phyloP scores from a whole-genome alignment of 345 rosid species.

The Mangifera indica region DNA sequence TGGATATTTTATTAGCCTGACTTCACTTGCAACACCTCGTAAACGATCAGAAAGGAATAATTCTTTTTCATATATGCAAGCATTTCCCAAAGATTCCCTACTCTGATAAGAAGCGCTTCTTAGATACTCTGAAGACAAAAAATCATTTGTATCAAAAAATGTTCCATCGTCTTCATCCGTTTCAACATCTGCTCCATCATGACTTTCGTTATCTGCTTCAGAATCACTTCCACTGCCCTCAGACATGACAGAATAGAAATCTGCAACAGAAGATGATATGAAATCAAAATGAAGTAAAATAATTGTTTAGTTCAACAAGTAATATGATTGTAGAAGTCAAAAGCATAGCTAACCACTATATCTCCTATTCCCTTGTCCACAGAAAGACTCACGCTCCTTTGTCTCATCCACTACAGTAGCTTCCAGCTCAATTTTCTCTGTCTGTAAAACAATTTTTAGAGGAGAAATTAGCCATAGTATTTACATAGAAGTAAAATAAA shows the following conservation, averaged over 20 bases:
- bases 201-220: slow-evolving; percentile 91
- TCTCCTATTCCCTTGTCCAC: slow-evolving; percentile 83
- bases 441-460: slow-evolving; percentile 44
- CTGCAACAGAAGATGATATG: slow-evolving; percentile 43
- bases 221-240: slow-evolving; percentile 88
- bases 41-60: slow-evolving; percentile 53
- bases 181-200: slow-evolving; percentile 82
- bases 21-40: slow-evolving; percentile 43
- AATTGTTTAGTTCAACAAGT: not conserved
- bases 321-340: slow-evolving; percentile 7
- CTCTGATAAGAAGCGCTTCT: slow-evolving; percentile 89
- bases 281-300: not conserved
- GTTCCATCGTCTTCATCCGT: slow-evolving; percentile 84
- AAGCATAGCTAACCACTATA: slow-evolving; percentile 75
- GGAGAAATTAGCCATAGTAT: not conserved
- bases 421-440: slow-evolving; percentile 97
- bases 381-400: slow-evolving; percentile 82
- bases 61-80: slow-evolving; percentile 57
- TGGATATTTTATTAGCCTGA: slow-evolving; percentile 63
- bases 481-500: not conserved
- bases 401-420: slow-evolving; percentile 98
- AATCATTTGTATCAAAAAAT: slow-evolving; percentile 87
- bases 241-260: slow-evolving; percentile 98
- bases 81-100: slow-evolving; percentile 67
- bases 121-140: slow-evolving; percentile 76